Evolutionary conservation across 257 asterid genomes (phyloP).

Genomic region (Nicotiana undulata): DNA sequence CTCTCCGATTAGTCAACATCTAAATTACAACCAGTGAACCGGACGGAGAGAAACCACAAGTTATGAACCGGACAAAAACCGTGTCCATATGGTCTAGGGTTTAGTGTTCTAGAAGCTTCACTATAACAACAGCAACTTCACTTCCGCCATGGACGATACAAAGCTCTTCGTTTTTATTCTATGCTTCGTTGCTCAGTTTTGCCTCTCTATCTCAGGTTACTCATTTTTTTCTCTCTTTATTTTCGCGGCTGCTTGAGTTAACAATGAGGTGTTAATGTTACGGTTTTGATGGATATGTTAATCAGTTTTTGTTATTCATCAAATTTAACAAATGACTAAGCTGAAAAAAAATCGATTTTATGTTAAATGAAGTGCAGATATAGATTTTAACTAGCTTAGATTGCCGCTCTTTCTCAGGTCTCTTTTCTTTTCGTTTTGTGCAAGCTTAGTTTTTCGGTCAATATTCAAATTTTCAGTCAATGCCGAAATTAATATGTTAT

Average conservation of each 20-base stretch:
- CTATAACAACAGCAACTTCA: background rate
- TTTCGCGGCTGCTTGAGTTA: background rate
- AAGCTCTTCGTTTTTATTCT: conserved; percentile 33
- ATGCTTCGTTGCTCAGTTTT: conserved; percentile 32
- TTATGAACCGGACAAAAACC: background rate
- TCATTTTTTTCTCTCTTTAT: background rate
- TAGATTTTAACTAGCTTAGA: no score
- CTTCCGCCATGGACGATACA: conserved; percentile 37
- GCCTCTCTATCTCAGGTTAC: conserved; percentile 47
- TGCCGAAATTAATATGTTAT: background rate
- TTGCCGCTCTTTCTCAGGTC: conserved; percentile 48
- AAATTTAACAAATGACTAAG: no score
- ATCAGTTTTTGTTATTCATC: no score
- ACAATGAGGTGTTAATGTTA: no score
- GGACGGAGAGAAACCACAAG: background rate
- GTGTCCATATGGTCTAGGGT: conserved; percentile 52
- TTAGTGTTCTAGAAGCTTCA: conserved; percentile 7
- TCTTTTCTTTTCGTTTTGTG: background rate
- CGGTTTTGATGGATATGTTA: no score
- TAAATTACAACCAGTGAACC: background rate
- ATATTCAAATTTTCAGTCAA: background rate
- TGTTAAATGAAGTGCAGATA: no score
- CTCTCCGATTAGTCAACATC: background rate
- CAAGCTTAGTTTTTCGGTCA: background rate
- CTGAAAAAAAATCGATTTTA: no score